These are phyloP conservation scores for Cladosporium sp. DNA, from an alignment of 2,329 filamentous ascomycete species.

Conservation along the genomic window DNA sequence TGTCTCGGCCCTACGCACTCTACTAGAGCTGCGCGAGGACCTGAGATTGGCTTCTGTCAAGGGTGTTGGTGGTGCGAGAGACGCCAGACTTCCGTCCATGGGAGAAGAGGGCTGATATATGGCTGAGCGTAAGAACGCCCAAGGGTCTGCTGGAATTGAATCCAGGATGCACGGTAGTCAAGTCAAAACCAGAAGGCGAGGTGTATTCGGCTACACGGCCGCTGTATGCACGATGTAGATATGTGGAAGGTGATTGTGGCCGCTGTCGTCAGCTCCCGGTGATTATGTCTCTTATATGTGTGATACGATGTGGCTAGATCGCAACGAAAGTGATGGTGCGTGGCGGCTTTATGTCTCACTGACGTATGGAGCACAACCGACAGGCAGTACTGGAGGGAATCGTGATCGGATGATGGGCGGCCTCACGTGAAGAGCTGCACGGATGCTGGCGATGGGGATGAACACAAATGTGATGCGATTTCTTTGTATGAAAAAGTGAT, in stretches of 20 bases:
- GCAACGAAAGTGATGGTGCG: neutral
- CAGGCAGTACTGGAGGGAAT: constrained; percentile 1
- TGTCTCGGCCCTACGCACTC: constrained; percentile 23
- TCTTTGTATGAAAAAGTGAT: constrained; percentile 1
- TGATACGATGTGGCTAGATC: neutral
- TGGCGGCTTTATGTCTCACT: neutral
- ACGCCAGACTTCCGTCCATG: constrained; percentile 14
- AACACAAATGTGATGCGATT: neutral
- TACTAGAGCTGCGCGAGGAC: constrained; percentile 19
- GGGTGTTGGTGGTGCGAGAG: constrained; percentile 12
- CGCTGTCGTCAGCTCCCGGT: neutral
- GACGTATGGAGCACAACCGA: neutral
- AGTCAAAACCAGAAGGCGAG: neutral
- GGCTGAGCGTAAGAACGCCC: constrained; percentile 25
- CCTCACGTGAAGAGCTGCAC: neutral
- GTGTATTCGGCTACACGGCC: neutral
- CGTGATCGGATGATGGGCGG: neutral
- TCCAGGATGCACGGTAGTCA: constrained; percentile 22
- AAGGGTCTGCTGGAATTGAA: constrained; percentile 30
- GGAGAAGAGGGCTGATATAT: constrained; percentile 10
- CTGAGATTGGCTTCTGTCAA: constrained; percentile 7
- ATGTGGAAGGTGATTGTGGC: neutral
- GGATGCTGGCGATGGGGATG: neutral
- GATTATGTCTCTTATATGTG: constrained; percentile 1
- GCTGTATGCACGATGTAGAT: constrained; percentile 4